phyloP scores from a whole-genome alignment of 768 basidiomycete species.

The Boletus reticulatus region DNA sequence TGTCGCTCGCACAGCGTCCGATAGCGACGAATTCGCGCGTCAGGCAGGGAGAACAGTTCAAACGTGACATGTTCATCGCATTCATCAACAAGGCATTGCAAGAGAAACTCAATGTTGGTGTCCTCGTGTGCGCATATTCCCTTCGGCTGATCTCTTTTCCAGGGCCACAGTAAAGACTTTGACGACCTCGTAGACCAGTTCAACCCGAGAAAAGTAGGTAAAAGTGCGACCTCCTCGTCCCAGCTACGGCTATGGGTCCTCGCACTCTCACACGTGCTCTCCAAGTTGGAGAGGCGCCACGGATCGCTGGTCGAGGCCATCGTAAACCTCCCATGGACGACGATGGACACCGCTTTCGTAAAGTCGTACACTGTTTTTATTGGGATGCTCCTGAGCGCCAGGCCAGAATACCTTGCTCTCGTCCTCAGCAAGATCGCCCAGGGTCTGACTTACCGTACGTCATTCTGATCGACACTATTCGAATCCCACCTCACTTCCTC shows the following conservation, averaged over 20 bases:
- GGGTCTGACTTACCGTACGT: slow-evolving; percentile 88
- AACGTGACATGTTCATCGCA: slow-evolving; percentile 80
- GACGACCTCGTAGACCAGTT: slow-evolving; percentile 91
- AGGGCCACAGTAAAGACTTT: slow-evolving; percentile 77
- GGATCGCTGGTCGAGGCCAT: slow-evolving; percentile 81
- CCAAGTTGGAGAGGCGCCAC: slow-evolving; percentile 81
- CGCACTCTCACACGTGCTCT: slow-evolving; percentile 90
- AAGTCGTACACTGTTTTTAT: slow-evolving; percentile 87
- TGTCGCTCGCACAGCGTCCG: slow-evolving; percentile 41
- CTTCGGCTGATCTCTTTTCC: slow-evolving; percentile 14
- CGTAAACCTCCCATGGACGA: slow-evolving; percentile 87
- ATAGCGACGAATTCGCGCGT: slow-evolving; percentile 79
- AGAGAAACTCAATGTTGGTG: slow-evolving; percentile 65
- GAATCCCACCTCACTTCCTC: slow-evolving; percentile 4
- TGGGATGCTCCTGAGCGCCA: slow-evolving; percentile 86
- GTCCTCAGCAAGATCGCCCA: slow-evolving; percentile 80
- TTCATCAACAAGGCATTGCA: slow-evolving; percentile 81
- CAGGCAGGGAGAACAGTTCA: slow-evolving; percentile 72
- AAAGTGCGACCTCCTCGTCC: slow-evolving; percentile 35
- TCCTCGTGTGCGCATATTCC: slow-evolving; percentile 8
- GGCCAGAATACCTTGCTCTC: slow-evolving; percentile 86
- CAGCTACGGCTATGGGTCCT: slow-evolving; percentile 80
- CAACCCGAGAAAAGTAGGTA: slow-evolving; percentile 44
- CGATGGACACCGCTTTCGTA: slow-evolving; percentile 82
- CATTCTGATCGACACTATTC: not conserved